phyloP scores from a whole-genome alignment of 2,329 filamentous ascomycete genomes.

The Acephala macrosclerotiorum region DNA sequence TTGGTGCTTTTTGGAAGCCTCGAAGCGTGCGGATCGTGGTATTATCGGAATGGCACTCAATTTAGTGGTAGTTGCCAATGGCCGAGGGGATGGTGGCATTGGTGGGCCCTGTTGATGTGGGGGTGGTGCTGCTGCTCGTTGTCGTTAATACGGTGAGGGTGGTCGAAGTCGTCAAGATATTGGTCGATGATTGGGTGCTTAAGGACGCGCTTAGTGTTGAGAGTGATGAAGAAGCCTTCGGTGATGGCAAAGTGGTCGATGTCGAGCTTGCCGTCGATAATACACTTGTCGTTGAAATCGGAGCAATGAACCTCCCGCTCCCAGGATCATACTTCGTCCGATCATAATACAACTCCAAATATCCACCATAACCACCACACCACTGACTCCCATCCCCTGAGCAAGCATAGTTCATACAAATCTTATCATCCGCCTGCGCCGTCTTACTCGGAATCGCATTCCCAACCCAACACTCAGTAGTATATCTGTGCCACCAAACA shows the following conservation, averaged over 20 bases:
- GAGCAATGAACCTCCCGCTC: background rate
- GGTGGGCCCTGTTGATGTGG: background rate
- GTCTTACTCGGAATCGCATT: background rate
- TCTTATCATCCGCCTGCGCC: background rate
- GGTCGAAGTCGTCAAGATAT: background rate
- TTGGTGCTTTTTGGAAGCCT: background rate
- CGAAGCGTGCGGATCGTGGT: background rate
- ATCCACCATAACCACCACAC: background rate
- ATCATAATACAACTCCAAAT: background rate
- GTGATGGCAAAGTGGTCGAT: background rate
- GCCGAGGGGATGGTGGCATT: background rate
- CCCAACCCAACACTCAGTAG: background rate
- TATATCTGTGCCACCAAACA: background rate
- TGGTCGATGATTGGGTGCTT: background rate
- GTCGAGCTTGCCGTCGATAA: background rate
- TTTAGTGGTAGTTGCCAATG: background rate
- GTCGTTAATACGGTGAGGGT: background rate
- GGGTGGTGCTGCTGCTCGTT: background rate
- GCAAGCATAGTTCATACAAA: background rate
- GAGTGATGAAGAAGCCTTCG: background rate
- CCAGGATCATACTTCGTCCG: background rate
- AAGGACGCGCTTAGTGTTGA: background rate
- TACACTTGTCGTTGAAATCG: background rate
- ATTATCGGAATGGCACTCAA: background rate
- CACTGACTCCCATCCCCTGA: background rate